These are phyloP conservation scores for Peronospora destructor DNA, from an alignment of 352 stramenopile genomes.

Conservation along the genomic window DNA sequence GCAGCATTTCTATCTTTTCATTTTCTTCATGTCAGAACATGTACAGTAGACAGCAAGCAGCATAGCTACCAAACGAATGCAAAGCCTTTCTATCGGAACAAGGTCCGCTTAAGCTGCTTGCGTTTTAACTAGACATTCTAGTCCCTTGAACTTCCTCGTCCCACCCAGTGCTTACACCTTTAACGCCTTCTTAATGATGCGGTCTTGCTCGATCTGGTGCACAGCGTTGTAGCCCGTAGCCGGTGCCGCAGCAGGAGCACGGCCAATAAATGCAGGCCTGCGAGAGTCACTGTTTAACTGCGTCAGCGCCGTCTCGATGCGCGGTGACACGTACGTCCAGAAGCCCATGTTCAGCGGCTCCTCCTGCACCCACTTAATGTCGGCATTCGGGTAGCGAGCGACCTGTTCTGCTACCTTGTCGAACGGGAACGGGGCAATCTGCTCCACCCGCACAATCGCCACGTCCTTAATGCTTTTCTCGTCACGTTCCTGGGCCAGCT, in stretches of 20 bases:
- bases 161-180: slow-evolving; percentile 31
- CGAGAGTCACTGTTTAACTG: slow-evolving; percentile 87
- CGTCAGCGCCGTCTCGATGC: slow-evolving; percentile 92
- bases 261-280: slow-evolving; percentile 90
- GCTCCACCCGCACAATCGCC: slow-evolving; percentile 91
- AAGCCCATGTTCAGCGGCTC: slow-evolving; percentile 96
- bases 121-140: slow-evolving; percentile 2
- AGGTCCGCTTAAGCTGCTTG: slow-evolving; percentile 10
- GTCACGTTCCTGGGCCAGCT: slow-evolving; percentile 88
- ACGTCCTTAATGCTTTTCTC: slow-evolving; percentile 78
- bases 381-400: slow-evolving; percentile 88
- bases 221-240: slow-evolving; percentile 94
- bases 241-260: slow-evolving; percentile 87
- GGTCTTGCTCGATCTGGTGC: slow-evolving; percentile 89
- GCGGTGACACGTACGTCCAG: slow-evolving; percentile 89
- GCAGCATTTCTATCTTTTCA: slow-evolving; percentile 1
- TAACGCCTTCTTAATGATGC: slow-evolving; percentile 87
- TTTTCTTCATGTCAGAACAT: slow-evolving; percentile 6
- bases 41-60: slow-evolving; percentile 19
- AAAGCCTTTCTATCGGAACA: slow-evolving; percentile 22
- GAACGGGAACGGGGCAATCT: slow-evolving; percentile 97
- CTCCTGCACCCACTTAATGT: slow-evolving; percentile 94
- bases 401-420: slow-evolving; percentile 89
- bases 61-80: slow-evolving; percentile 21
- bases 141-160: neutral